Base-by-base conservation (phyloP, 306 rosid species). In the Fragaria vesca region DNA sequence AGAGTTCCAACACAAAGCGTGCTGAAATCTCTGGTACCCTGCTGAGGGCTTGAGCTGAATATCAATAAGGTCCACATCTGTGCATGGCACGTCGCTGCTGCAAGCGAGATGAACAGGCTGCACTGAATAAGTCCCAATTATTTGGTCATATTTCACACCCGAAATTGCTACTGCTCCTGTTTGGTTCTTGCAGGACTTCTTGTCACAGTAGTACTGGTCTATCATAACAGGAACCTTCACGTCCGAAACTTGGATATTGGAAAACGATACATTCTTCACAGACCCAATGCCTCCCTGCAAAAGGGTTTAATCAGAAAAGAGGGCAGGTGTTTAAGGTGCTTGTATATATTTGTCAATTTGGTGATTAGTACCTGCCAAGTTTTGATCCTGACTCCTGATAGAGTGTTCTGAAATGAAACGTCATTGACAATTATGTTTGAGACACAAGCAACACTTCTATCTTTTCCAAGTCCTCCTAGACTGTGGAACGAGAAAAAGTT, bases 201-300 rank as follows among this genome's bases (percentile, higher is more conserved):
- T 88, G 88, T 95, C 97, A 82, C 98, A 92, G 9, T 95, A 92
- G 85, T 82, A 91, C 71, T 95, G 98, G 81, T 95, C 97, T 83
- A 95, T 89, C 83, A 86, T 74, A 7, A 95, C 82, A 9, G 98
- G 98, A 55, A 65, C 81, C 83, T 85, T 87, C n/a, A 92, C 97
- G 55, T 91, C 85, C 12, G 85, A 78, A 4, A 91, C 89, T 81
- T 87, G 91, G 65, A 95, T 82, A 72, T 92, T 90, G 68, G 95
- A 87, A 82, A 95, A 95, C 68, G 97, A 66, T 72, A 95, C 97
- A 79, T 95, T 95, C 81, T 88, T 95, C 66, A 92, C 97, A 34
- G 88, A 79, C n/a, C 98, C 98, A 65, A 72, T 78, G 43, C 97
- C 98, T n/a, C 98, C 98, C 98, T 95, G 74, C 42, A 11, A 40